Evolutionary conservation across 2,329 filamentous ascomycete genomes (phyloP), one percentile per base, ranked within the genome.

Genomic region (Aspergillus quadricinctus): DNA sequence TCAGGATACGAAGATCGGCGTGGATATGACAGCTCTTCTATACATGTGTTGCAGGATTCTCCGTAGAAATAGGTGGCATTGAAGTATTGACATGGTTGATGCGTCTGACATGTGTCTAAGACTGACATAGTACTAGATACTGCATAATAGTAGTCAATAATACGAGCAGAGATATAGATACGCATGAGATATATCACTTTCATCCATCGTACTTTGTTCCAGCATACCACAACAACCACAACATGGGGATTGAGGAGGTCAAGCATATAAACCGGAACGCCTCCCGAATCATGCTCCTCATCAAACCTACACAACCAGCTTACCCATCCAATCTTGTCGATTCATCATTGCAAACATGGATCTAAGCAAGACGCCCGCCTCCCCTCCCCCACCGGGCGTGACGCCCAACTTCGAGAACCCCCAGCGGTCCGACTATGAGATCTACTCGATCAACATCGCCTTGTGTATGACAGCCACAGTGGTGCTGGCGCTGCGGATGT

Each of bases 371-470:
- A 51, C 57, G 8, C 58, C 58, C 2, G 58, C 57, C 6, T 48
- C 57, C 40, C 53, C 53, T 21, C 31, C 53, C 4, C 53, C 53
- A 23, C 48, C 35, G 6, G 53, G 53, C n/a, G 29, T 29, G 19
- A 28, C 29, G 17, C 45, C 53, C 8, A 29, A 55, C 11, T 37
- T 55, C 6, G 17, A 43, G 25, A 28, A 55, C 31, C 53, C 53
- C 8, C 17, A 50, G 11, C 49, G 57, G 27, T 50, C 43, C 1
- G 49, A 60, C 17, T 60, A 53, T 17, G 43, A 58, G 19, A 54
- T 59, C 27, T 58, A 58, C 23, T 60, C 58, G 11, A 43, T 59
- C 49, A 60, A 49, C 23, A 54, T 60, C 4, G 58, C 58, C 2
- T 28, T 60, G n/a, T 60, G 58, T 37, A 14, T 41, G 4, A 53